phyloP scores from a whole-genome alignment of 2,329 filamentous ascomycete genomes.

The Fusarium sp. region DNA sequence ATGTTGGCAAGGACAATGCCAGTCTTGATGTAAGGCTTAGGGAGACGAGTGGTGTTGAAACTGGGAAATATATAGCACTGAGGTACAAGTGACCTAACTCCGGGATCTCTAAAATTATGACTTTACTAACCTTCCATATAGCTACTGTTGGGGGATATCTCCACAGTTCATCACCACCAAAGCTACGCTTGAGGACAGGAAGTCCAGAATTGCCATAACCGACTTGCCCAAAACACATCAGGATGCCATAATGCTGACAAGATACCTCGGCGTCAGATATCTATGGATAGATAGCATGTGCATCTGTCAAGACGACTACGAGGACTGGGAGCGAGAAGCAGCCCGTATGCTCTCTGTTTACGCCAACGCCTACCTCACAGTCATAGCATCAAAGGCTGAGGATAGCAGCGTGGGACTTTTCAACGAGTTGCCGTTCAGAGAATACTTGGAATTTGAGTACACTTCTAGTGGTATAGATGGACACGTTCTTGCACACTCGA shows the following conservation, averaged over 20 bases:
- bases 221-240: neutral
- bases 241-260: neutral
- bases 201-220: neutral
- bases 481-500: neutral
- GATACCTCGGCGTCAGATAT: neutral
- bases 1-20: neutral
- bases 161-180: neutral
- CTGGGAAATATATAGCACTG: neutral
- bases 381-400: neutral
- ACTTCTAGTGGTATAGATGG: neutral
- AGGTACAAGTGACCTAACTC: neutral
- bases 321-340: slow-evolving; percentile 4
- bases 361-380: no score
- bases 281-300: slow-evolving; percentile 16
- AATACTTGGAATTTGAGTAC: neutral
- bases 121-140: neutral
- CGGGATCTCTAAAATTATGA: no score
- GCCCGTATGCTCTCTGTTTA: no score
- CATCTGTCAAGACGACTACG: slow-evolving; percentile 4
- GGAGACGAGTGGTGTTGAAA: neutral
- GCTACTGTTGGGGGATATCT: slow-evolving; percentile 8
- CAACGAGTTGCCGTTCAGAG: rapidly evolving
- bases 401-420: neutral
- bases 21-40: neutral
- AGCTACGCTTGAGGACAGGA: slow-evolving; percentile 2